phyloP scores from a whole-genome alignment of 495 filamentous ascomycete genomes.

The Monascus purpureus region DNA sequence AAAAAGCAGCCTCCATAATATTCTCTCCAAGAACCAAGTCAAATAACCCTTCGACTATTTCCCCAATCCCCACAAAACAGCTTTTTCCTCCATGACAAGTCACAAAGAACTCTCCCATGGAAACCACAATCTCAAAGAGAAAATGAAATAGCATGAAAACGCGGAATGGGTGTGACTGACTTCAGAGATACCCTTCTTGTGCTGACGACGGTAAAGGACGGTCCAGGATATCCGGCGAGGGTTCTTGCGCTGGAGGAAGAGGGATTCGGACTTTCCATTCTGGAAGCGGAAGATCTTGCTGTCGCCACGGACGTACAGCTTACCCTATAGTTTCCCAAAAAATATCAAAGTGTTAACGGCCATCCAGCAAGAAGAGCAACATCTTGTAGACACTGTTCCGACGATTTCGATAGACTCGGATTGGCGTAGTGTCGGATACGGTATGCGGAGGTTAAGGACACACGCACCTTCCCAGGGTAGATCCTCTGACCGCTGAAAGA shows the following conservation, averaged over 20 bases:
- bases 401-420: no score
- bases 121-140: slow-evolving; percentile 6
- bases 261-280: slow-evolving; percentile 98
- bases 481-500: slow-evolving; percentile 95
- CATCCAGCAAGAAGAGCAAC: slow-evolving; percentile 12
- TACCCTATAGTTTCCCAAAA: slow-evolving; percentile 50
- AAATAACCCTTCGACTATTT: no score
- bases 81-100: no score
- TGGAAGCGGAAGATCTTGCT: slow-evolving; percentile 99
- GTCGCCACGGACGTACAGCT: slow-evolving; percentile 97
- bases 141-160: slow-evolving; percentile 8
- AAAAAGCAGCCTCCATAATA: background rate
- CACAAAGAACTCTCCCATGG: no score
- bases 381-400: slow-evolving; percentile 1
- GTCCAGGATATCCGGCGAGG: slow-evolving; percentile 98
- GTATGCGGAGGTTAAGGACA: slow-evolving; percentile 7
- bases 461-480: slow-evolving; percentile 95
- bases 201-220: slow-evolving; percentile 89
- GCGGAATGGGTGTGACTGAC: slow-evolving; percentile 42
- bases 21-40: no score
- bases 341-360: no score
- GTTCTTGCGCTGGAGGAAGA: slow-evolving; percentile 99
- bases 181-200: slow-evolving; percentile 99
- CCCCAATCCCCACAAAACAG: no score
- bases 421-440: background rate